Percentiles rank a stretch among this genome's conserved stretches.
phyloP scores from a whole-genome alignment of 2,329 filamentous ascomycete species.

The Apiospora phragmitis region DNA sequence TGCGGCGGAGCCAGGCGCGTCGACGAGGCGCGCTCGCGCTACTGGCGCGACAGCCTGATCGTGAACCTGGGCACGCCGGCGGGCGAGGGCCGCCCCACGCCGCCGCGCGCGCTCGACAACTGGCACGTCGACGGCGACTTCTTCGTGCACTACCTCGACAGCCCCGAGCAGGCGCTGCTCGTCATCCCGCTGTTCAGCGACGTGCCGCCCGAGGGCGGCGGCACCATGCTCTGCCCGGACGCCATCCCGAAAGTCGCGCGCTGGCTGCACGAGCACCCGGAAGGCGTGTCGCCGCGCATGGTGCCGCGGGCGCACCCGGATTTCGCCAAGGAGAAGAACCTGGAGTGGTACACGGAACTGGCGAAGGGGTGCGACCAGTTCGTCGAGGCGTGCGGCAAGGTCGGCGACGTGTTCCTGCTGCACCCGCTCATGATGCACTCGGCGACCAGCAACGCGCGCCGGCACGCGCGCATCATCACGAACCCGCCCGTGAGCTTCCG shows the following conservation, averaged over 20 bases:
- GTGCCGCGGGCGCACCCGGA: conserved; percentile 51
- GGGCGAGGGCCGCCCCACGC: conserved; percentile 47
- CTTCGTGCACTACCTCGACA: conserved; percentile 72
- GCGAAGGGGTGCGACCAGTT: conserved; percentile 41
- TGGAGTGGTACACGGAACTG: conserved; percentile 46
- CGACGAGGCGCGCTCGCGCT: conserved; percentile 40
- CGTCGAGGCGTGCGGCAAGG: conserved; percentile 53
- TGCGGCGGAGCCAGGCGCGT: conserved; percentile 63
- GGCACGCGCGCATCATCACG: conserved; percentile 52
- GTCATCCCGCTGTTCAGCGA: conserved; percentile 70
- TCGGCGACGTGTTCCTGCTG: conserved; percentile 59
- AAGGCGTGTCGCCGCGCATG: conserved; percentile 68
- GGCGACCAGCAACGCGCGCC: conserved; percentile 47
- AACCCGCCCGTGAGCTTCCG: conserved; percentile 55
- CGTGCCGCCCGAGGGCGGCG: conserved; percentile 60
- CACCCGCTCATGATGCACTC: conserved; percentile 63
- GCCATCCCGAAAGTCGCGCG: conserved; percentile 58
- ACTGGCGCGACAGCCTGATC: conserved; percentile 69
- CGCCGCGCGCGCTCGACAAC: conserved; percentile 52
- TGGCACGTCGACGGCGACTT: conserved; percentile 76
- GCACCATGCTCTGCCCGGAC: conserved; percentile 63
- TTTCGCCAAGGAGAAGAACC: conserved; percentile 43
- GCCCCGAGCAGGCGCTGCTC: conserved; percentile 66
- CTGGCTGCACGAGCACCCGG: conserved; percentile 61
- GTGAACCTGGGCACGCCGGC: conserved; percentile 65